Evolutionary conservation across 2,329 filamentous ascomycete species (phyloP), one percentile per base, ranked within the genome.

Genomic region (Fusarium miscanthi): DNA sequence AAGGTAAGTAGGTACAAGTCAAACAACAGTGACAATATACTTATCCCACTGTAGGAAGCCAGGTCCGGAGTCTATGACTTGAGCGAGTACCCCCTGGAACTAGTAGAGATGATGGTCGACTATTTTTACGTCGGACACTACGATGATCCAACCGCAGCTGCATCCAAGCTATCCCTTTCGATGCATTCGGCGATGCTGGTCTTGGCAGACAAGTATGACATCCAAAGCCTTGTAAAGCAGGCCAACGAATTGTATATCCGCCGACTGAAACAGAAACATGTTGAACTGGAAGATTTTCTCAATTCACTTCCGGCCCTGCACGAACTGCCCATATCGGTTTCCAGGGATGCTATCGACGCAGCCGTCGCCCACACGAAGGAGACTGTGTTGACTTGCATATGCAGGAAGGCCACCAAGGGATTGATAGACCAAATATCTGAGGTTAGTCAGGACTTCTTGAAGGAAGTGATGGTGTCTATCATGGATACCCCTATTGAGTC

Each of bases 41-140:
- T 67, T 5, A 64, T 14, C 8, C 1, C 8, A 16, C 11, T 8
- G 13, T 6, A 70, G 59, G 65, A 69, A 49, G 48, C 62, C 33
- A 41, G 6, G 2, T 59, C 66, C 9, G 35, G 42, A 12, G 63
- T 41, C 7, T 70, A 60, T 61, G 33, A 52, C 45, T 38, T 45
- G 12, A 52, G 10, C n/a, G 46, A 33, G 9, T 66, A 10, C 16
- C 16, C 30, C 8, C 11, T 49, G 16, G n/a, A 19, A 33, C 10
- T 4, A 2, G 30, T 33, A 6, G 46, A 33, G 16, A 33, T 5
- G 46, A 49, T 49, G 46, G 46, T 19, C 16, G 30, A 49, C 16
- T 19, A 49, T 16, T 9, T 49, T 8, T 49, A 49, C n/a, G 8
- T 49, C n/a, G 46, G 46, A 3, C 4, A 19, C n/a, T 49, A 23